Evolutionary conservation across 164 flowering plant species (phyloP), one percentile per base, ranked within the genome.

Genomic region (Chloranthus sessilifolius): DNA sequence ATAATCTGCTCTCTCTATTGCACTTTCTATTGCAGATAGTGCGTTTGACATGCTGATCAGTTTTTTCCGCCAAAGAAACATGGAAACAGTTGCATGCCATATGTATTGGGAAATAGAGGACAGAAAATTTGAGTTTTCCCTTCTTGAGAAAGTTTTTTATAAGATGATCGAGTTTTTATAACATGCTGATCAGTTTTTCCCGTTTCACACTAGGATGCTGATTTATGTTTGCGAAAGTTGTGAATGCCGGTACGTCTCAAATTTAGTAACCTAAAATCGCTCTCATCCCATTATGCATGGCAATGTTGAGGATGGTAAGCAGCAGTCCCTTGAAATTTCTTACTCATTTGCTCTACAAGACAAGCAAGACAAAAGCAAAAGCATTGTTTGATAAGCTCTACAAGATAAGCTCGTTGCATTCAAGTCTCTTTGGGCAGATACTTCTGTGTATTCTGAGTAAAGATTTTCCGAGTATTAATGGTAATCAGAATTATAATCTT

Each of bases 171-270:
- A 74, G 22, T 58, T 75, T n/a, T n/a, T n/a, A n/a, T n/a, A n/a
- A n/a, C n/a, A n/a, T n/a, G n/a, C n/a, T n/a, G n/a, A n/a, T n/a
- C n/a, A n/a, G n/a, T 52, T 71, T 79, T 44, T 34, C 54, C 43
- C 12, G 35, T 50, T 68, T 52, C 50, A 63, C 75, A 7, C 42
- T 71, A 28, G 79, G 75, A 17, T 55, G 82, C 82, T 52, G 76
- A 80, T 66, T 4, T 38, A 19, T 92, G 95, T 62, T 65, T 92
- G 72, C 71, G 43, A 79, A 78, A 67, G 88, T 75, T 60, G 64
- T 79, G 26, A 62, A 51, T 61, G 65, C 65, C 44, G 59, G 10
- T 56, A 52, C 27, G 50, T 40, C 17, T 66, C 52, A 43, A 76
- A 60, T 39, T 26, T 7, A 58, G 16, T 53, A 60, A 51, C 65